Base-by-base conservation (phyloP, 257 asterid species). In the Voacanga thouarsii region DNA sequence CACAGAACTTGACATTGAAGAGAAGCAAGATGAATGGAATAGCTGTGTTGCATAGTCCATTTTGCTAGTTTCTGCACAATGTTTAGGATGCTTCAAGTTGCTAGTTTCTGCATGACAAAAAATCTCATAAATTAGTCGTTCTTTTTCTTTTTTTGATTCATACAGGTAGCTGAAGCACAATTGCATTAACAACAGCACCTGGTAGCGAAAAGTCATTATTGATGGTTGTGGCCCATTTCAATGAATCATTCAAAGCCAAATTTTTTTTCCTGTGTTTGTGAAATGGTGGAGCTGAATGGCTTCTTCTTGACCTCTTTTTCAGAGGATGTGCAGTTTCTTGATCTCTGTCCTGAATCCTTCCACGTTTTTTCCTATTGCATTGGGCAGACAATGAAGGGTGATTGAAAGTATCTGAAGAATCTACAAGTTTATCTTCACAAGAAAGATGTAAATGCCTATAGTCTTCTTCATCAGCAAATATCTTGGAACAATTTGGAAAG, bases 201-300 rank as follows among this genome's bases (percentile, higher is more conserved):
- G 80, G 78, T 64, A 65, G 75, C 72, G 60, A 76, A 57, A 78
- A 63, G 73, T 64, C 72, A 67, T 61, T 75, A 71, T 69, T 68
- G 72, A 72, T 72, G 53, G 74, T 75, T 61, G 90, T 81, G 78
- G 77, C 80, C 76, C 77, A 73, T 33, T 71, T 77, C 81, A 84
- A 84, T 56, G 87, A 81, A 79, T 82, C 81, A 66, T 85, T 73
- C 82, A 86, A 84, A 72, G 85, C 85, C 78, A 87, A 56, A 83
- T 82, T 87, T 76, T 86, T 88, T 83, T 84, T 90, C 86, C 88
- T 91, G 81, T 86, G 80, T 81, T 78, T 86, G 88, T 87, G 85
- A 88, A 84, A 85, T 77, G 98, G 99, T 53, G 97, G 99, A 82
- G 99, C 98, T 81, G 99, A 91, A 81, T 78, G 85, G 84, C 98